A percentile compares a stretch with the other conserved stretches of the same genome.
phyloP scores from a whole-genome alignment of 495 filamentous ascomycete genomes.

The Delitschia confertaspora region DNA sequence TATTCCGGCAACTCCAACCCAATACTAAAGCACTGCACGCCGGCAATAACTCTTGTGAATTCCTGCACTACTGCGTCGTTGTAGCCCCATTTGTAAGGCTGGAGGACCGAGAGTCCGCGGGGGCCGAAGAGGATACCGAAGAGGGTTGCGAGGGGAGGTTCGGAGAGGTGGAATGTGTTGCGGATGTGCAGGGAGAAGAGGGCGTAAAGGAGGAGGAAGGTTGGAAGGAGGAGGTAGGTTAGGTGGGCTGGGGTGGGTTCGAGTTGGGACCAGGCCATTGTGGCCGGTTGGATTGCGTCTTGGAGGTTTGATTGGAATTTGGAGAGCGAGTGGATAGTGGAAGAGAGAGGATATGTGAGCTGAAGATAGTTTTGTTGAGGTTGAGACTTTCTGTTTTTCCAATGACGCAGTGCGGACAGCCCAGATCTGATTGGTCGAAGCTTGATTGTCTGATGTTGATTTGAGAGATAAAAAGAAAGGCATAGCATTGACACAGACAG shows the following conservation, averaged over 20 bases:
- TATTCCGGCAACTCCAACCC: slow-evolving; percentile 42
- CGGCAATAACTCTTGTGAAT: slow-evolving; percentile 40
- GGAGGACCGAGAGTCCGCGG: slow-evolving; percentile 31
- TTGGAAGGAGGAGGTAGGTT: slow-evolving; percentile 39
- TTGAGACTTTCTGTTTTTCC: too few relatives aligned
- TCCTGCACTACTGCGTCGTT: slow-evolving; percentile 41
- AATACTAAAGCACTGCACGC: slow-evolving; percentile 42
- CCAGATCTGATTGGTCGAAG: too few relatives aligned
- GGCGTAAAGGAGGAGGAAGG: slow-evolving; percentile 42
- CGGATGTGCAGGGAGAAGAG: slow-evolving; percentile 43
- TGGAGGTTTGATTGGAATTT: background rate
- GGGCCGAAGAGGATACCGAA: slow-evolving; percentile 43
- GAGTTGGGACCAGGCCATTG: slow-evolving; percentile 38
- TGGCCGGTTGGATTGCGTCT: background rate
- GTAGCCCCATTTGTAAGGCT: slow-evolving; percentile 37
- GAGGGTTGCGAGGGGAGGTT: slow-evolving; percentile 43
- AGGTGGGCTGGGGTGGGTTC: slow-evolving; percentile 40
- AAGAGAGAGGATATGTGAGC: too few relatives aligned
- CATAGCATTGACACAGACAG: too few relatives aligned
- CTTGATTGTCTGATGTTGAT: too few relatives aligned
- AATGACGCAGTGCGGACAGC: too few relatives aligned
- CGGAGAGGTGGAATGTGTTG: slow-evolving; percentile 44
- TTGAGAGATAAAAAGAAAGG: too few relatives aligned
- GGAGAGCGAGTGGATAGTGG: too few relatives aligned
- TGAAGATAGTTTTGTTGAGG: too few relatives aligned